Base-by-base conservation (phyloP, 2,329 filamentous ascomycete species). In the Amphichorda felina region DNA sequence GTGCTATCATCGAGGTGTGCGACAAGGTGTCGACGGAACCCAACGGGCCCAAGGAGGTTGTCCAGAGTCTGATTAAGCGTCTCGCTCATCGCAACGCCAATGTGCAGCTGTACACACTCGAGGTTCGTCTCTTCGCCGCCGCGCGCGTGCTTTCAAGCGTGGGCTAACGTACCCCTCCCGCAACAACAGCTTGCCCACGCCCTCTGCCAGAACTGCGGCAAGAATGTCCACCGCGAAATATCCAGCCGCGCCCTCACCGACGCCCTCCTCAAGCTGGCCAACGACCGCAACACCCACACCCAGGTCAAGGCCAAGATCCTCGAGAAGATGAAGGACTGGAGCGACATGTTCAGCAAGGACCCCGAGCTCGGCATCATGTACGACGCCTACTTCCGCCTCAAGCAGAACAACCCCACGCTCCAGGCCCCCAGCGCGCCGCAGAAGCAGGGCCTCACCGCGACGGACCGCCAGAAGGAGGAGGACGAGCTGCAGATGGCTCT, bases 231-330 rank as follows among this genome's bases (percentile, higher is more conserved):
- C 62, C 82, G 84, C 57, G 88, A 95, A 61, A 68, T 95, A 40
- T 82, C 88, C 21, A 91, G 83, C 45, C 80, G 87, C 50, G 88
- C 85, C 54, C 94, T 95, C 56, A 98, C 91, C 45, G 91, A 98
- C 54, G 85, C 89, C 40, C 68, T 98, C 33, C 69, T 96, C 43
- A 80, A 91, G 53, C 73, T 98, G 40, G 88, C 91, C 44, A 85
- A 80, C 62, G 91, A 98, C 59, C 75, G 88, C 61, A 98, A 94
- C 57, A 95, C 89, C 35, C 91, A 96, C 58, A 81, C 82, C 54
- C 86, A 94, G 58, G 91, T 98, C 54, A 96, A 96, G 63, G 77
- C 85, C 44, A 96, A 95, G 72, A 94, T 98, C 45, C 62, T 96
- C 40, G 89, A 96, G 66, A 79, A 88, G 46, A 96, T 96, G 86